A percentile compares a stretch with the other conserved stretches of the same genome.
Evolutionary conservation across 169 alveolate genomes (phyloP).

Genomic region (Perkinsus olseni): DNA sequence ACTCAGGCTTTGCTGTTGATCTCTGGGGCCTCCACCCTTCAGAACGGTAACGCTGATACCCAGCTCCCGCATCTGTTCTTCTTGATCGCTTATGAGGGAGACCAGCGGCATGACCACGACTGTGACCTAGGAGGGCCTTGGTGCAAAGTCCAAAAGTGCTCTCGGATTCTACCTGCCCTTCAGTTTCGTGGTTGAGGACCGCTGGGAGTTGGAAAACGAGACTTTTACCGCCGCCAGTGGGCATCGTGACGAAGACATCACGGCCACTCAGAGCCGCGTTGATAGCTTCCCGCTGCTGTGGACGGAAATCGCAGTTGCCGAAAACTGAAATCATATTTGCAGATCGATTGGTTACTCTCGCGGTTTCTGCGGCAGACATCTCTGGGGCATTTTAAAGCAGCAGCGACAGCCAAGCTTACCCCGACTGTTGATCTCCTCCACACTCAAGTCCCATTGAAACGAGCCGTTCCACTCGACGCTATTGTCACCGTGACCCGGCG

Average conservation of each 20-base stretch:
- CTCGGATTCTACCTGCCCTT: neutral
- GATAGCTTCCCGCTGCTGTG: constrained; percentile 74
- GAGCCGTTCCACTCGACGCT: neutral
- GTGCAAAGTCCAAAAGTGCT: too few relatives aligned
- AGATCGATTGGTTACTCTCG: too few relatives aligned
- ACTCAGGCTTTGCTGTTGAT: neutral
- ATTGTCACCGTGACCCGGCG: neutral
- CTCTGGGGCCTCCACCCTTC: neutral
- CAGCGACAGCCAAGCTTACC: neutral
- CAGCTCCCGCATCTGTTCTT: neutral
- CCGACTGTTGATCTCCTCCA: neutral
- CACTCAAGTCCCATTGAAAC: neutral
- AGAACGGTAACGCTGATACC: neutral
- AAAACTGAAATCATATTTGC: neutral
- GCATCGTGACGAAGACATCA: constrained; percentile 90
- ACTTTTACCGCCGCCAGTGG: constrained; percentile 95
- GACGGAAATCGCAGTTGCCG: neutral
- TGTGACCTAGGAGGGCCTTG: constrained; percentile 57
- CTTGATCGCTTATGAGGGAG: constrained; percentile 53
- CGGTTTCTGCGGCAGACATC: too few relatives aligned
- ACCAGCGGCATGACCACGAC: constrained; percentile 84
- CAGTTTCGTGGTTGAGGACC: constrained; percentile 51
- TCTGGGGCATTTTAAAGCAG: neutral
- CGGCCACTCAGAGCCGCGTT: constrained; percentile 78
- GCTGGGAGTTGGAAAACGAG: constrained; percentile 91